Conservation (phyloP, 2,329 filamentous ascomycete species). For the Penicillium palitans region DNA sequence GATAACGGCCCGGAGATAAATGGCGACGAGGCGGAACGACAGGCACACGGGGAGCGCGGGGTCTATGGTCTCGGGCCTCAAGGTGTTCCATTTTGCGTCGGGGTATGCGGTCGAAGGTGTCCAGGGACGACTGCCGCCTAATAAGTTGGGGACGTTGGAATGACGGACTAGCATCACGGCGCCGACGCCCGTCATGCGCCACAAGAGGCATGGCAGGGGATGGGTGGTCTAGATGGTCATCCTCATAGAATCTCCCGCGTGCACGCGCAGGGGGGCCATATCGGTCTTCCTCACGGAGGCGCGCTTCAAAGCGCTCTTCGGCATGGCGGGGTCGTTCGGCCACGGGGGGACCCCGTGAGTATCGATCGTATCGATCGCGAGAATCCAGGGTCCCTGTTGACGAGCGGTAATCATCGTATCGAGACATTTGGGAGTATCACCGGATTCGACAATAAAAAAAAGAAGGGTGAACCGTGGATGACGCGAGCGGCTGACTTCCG, state of each 20-base stretch:
- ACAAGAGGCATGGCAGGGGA: slow-evolving; percentile 54
- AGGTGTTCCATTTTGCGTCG: slow-evolving; percentile 51
- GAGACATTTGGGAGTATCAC: slow-evolving; percentile 33
- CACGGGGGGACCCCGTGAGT: slow-evolving; percentile 39
- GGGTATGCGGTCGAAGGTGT: slow-evolving; percentile 82
- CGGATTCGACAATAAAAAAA: not conserved
- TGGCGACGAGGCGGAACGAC: slow-evolving; percentile 52
- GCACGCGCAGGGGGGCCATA: slow-evolving; percentile 46
- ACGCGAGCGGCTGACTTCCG: slow-evolving; percentile 38
- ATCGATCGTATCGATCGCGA: slow-evolving; percentile 46
- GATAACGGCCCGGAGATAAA: slow-evolving; percentile 58
- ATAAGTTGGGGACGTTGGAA: slow-evolving; percentile 65
- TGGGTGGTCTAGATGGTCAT: slow-evolving; percentile 44
- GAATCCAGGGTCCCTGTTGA: slow-evolving; percentile 37
- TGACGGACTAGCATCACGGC: slow-evolving; percentile 53
- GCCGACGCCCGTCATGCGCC: slow-evolving; percentile 58
- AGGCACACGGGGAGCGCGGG: slow-evolving; percentile 65
- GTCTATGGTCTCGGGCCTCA: slow-evolving; percentile 42
- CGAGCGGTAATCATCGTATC: slow-evolving; percentile 40
- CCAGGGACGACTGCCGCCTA: slow-evolving; percentile 82
- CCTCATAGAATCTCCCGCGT: slow-evolving; percentile 42
- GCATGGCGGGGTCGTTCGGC: slow-evolving; percentile 36
- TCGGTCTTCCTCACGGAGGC: slow-evolving; percentile 43
- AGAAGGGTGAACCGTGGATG: slow-evolving; percentile 36
- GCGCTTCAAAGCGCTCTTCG: slow-evolving; percentile 37